Percentiles rank a stretch among this genome's conserved stretches.
Conservation (phyloP, 2,329 filamentous ascomycete species). For the Xylaria sp. region DNA sequence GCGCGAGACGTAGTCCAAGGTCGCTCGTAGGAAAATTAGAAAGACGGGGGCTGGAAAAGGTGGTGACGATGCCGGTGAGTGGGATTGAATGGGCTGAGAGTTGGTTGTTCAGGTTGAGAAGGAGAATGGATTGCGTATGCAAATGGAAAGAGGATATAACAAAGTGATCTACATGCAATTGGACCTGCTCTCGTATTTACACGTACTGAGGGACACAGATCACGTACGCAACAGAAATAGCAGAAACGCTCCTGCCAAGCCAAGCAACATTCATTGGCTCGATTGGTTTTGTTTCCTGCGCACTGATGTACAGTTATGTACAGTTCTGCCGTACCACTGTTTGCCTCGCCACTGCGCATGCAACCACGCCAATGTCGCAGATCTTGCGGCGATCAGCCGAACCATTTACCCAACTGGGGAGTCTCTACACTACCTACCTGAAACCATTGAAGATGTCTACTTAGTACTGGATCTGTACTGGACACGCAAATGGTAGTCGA, state of each 20-base stretch:
- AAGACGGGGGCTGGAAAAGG: background rate
- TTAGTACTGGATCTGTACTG: background rate
- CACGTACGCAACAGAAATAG: conserved; percentile 1
- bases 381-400: conserved; percentile 41
- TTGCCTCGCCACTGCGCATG: conserved; percentile 25
- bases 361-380: conserved; percentile 41
- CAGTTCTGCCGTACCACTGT: conserved; percentile 6
- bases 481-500: background rate
- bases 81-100: background rate
- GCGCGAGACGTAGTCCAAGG: background rate
- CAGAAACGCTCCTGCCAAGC: conserved; percentile 20
- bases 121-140: background rate
- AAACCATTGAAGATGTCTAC: conserved; percentile 8
- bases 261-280: background rate
- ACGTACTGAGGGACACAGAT: conserved; percentile 4
- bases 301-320: background rate
- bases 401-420: conserved; percentile 38
- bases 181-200: conserved; percentile 6
- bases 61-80: background rate
- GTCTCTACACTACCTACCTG: conserved; percentile 14
- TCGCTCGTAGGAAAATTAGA: background rate
- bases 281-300: background rate
- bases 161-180: background rate
- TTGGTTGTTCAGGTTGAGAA: background rate
- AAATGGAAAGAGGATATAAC: background rate